A percentile compares a stretch with the other conserved stretches of the same genome.
phyloP scores from a whole-genome alignment of 164 flowering plant genomes.

The Litsea cubeba region DNA sequence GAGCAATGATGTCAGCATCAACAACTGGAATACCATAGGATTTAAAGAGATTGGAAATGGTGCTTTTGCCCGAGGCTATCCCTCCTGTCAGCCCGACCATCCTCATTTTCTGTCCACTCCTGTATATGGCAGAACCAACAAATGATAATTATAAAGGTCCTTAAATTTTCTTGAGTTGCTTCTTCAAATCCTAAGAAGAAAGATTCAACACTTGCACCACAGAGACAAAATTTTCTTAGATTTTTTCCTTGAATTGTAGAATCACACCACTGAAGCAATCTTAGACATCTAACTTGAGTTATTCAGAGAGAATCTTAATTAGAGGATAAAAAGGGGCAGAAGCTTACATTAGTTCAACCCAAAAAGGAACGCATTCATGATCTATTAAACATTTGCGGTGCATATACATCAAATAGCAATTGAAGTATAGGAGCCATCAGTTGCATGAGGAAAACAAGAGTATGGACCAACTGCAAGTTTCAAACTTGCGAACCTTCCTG shows the following conservation, averaged over 20 bases:
- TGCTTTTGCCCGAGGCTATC: conserved; percentile 88
- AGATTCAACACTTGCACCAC: neutral
- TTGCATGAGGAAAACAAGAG: no score
- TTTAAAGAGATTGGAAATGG: conserved; percentile 80
- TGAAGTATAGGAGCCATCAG: no score
- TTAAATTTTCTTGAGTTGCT: neutral
- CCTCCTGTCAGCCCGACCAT: conserved; percentile 93
- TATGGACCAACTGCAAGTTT: no score
- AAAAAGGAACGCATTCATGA: no score
- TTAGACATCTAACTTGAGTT: neutral
- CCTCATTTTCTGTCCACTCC: conserved; percentile 43
- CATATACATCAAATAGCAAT: no score
- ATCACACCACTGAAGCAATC: neutral
- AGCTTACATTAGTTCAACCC: neutral
- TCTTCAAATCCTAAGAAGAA: neutral
- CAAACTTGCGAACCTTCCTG: no score
- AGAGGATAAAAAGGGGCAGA: neutral
- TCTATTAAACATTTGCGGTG: no score
- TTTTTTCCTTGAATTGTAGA: neutral
- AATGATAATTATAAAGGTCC: neutral
- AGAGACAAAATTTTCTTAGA: neutral
- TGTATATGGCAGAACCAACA: neutral
- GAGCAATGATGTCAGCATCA: conserved; percentile 88
- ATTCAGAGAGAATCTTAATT: neutral
- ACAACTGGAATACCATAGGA: conserved; percentile 64